A percentile compares a stretch with the other conserved stretches of the same genome.
Conservation (phyloP, 352 stramenopile species). For the Phytopythium delawarense region DNA sequence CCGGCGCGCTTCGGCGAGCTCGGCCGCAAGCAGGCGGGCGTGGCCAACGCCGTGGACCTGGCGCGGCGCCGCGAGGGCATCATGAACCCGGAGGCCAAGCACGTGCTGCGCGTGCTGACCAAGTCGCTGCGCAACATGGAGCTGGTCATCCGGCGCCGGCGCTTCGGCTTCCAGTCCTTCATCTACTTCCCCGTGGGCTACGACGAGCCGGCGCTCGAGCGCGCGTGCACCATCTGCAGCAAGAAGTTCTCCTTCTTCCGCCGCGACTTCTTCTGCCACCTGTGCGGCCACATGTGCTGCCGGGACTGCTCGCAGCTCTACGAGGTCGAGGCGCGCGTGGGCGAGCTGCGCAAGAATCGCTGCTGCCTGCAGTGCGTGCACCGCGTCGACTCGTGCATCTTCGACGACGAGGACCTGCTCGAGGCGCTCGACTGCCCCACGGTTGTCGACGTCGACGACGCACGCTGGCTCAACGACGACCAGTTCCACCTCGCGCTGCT, state of each 20-base stretch:
- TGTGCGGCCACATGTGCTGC: slow-evolving; percentile 45
- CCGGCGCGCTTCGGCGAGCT: slow-evolving; percentile 26
- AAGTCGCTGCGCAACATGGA: slow-evolving; percentile 46
- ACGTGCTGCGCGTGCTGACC: slow-evolving; percentile 40
- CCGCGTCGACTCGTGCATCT: slow-evolving; percentile 39
- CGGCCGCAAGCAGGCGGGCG: slow-evolving; percentile 3
- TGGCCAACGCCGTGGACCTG: slow-evolving; percentile 21
- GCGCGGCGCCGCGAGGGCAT: slow-evolving; percentile 24
- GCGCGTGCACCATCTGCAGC: slow-evolving; percentile 36
- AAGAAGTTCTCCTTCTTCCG: slow-evolving; percentile 43
- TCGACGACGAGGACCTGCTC: slow-evolving; percentile 47
- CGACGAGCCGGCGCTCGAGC: slow-evolving; percentile 21
- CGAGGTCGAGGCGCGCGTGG: slow-evolving; percentile 43
- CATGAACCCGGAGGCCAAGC: slow-evolving; percentile 49
- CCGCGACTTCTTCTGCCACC: slow-evolving; percentile 49
- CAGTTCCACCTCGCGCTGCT: slow-evolving; percentile 28
- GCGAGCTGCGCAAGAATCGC: slow-evolving; percentile 36
- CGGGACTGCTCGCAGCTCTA: slow-evolving; percentile 37
- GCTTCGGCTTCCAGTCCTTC: slow-evolving; percentile 57
- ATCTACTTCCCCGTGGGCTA: slow-evolving; percentile 37
- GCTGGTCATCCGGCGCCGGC: slow-evolving; percentile 41
- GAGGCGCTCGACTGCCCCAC: slow-evolving; percentile 30
- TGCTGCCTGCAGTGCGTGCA: slow-evolving; percentile 40
- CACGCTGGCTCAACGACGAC: slow-evolving; percentile 39
- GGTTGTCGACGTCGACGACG: slow-evolving; percentile 41